Base-by-base conservation (phyloP, 2,329 filamentous ascomycete species). In the Curvularia spicifera region DNA sequence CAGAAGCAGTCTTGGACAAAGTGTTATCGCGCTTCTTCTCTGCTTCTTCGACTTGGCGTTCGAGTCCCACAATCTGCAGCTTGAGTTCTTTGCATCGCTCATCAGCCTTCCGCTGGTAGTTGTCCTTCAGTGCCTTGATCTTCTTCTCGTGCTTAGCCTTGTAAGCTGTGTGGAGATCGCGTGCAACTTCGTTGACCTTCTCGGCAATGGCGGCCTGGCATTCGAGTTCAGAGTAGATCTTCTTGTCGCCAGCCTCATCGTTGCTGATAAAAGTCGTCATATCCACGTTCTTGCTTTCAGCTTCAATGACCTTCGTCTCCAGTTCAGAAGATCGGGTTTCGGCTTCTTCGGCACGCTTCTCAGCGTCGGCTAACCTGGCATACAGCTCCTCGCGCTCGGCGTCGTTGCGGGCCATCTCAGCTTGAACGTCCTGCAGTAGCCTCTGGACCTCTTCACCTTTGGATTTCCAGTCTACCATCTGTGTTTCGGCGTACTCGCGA, bases 141-240 rank as follows among this genome's bases (percentile, higher is more conserved):
- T 99, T 99, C 62, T 89, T 91, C 80, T 98, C 94, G 76, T 99
- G 95, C 80, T 99, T 99, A 73, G 90, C 88, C 81, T 97, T 98
- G 84, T 99, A 99, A 10, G 97, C 84, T 0, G 89, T 85, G 75
- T 99, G 95, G 40, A 99, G 84, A 73, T 99, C 95, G 29, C 92
- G 86, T n/a, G 78, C 80, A 10, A 83, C 78, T 18, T 80, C 78
- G 46, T 94, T 93, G 40, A 98, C 93, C 65, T 93, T 92, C 78
- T 97, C 92, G 22, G 97, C 93, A 49, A 97, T 90, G 64, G 96
- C 92, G 39, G 80, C 82, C 33, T 84, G 75, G 65, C 83, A 75
- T 67, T 82, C 73, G 51, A 77, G 69, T 37, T 76, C 79, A 2
- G 74, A 77, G 64, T 75, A 78, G 29, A 74, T 69, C 53, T 76